Percentiles rank a stretch among this genome's conserved stretches.
Conservation (phyloP, 805 yeast species). For the Metschnikowia colocasiae region DNA sequence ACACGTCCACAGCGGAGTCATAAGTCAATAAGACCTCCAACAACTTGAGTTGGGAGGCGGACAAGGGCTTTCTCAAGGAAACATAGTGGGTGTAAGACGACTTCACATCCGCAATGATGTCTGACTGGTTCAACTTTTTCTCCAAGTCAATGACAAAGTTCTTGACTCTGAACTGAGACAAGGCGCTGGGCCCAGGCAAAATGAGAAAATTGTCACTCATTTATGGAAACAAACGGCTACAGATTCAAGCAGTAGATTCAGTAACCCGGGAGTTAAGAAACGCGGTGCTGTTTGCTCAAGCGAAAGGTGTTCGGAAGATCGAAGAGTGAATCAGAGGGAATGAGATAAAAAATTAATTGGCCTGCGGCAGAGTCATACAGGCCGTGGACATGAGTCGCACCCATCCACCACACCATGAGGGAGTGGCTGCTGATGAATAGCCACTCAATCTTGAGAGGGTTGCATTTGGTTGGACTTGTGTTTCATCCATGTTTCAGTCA, state of each 20-base stretch:
- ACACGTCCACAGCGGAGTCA: slow-evolving; percentile 59
- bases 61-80: slow-evolving; percentile 45
- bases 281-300: slow-evolving; percentile 1
- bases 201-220: slow-evolving; percentile 30
- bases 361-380: slow-evolving; percentile 11
- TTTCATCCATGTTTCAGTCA: no score
- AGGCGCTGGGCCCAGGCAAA: slow-evolving; percentile 86
- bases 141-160: slow-evolving; percentile 70
- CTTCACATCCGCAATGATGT: slow-evolving; percentile 65
- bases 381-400: slow-evolving; percentile 1
- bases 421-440: no score
- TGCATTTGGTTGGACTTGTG: no score
- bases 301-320: background rate
- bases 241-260: slow-evolving; percentile 2
- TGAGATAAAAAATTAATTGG: slow-evolving; percentile 2
- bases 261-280: slow-evolving; percentile 2
- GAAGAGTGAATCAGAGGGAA: slow-evolving; percentile 1
- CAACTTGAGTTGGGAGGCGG: slow-evolving; percentile 42
- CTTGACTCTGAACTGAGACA: slow-evolving; percentile 81
- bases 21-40: slow-evolving; percentile 66
- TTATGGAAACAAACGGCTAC: background rate
- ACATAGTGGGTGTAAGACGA: slow-evolving; percentile 81
- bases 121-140: slow-evolving; percentile 55
- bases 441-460: no score
- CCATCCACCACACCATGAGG: no score